Conservation (phyloP, 306 rosid genomes). For the Citrullus amarus region DNA sequence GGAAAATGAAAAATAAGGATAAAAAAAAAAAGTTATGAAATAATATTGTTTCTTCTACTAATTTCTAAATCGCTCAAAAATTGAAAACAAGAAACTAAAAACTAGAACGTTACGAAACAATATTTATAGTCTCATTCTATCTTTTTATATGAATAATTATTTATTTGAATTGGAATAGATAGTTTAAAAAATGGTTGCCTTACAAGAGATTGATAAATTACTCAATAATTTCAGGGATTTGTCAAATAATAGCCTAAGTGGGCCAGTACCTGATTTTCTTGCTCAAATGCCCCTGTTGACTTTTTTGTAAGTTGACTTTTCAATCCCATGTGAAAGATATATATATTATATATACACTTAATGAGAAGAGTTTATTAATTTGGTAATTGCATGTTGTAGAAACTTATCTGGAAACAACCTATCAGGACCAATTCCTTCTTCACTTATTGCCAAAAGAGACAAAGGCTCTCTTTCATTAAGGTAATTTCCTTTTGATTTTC, state of each 20-base stretch:
- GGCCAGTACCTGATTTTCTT: neutral
- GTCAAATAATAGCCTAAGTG: constrained; percentile 1
- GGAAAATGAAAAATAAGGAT: no score
- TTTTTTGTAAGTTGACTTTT: neutral
- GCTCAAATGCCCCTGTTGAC: neutral
- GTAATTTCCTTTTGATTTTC: neutral
- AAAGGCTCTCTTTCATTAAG: neutral
- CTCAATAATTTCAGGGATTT: neutral
- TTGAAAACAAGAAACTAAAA: no score
- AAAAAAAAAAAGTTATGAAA: no score
- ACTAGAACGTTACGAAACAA: no score
- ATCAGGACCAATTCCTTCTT: neutral
- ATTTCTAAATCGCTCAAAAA: no score
- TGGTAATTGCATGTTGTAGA: neutral
- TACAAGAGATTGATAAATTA: neutral
- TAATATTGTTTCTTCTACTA: no score
- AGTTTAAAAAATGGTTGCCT: neutral
- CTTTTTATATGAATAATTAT: neutral
- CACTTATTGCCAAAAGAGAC: neutral
- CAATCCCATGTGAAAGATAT: neutral
- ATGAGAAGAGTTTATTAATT: no score
- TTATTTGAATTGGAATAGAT: neutral
- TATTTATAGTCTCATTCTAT: neutral
- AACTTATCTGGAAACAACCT: constrained; percentile 1
- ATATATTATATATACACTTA: no score